Evolutionary conservation across 2,329 filamentous ascomycete genomes (phyloP).

Genomic region (Aschersonia sp.): DNA sequence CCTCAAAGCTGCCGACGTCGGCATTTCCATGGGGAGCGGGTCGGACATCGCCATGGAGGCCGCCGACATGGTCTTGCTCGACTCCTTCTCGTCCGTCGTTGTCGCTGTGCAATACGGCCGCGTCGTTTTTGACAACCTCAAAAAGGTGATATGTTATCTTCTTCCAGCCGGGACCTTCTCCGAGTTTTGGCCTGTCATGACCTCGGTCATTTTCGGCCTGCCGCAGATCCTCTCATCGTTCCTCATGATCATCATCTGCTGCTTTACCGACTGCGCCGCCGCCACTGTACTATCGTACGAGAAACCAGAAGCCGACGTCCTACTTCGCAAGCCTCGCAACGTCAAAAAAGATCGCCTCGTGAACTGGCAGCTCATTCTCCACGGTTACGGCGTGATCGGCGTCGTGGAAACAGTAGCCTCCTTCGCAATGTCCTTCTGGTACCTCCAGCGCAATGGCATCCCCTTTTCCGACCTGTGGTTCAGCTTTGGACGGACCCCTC

Average conservation of each 20-base stretch:
- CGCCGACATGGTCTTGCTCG: constrained; percentile 68
- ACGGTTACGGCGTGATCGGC: constrained; percentile 60
- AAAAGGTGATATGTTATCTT: constrained; percentile 58
- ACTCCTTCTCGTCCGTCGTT: constrained; percentile 58
- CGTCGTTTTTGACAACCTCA: constrained; percentile 67
- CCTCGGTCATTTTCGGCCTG: constrained; percentile 56
- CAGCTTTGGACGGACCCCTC: constrained; percentile 41
- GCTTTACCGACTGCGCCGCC: constrained; percentile 64
- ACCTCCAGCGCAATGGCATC: constrained; percentile 46
- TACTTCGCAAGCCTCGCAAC: constrained; percentile 53
- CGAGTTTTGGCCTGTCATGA: constrained; percentile 65
- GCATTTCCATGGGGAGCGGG: constrained; percentile 68
- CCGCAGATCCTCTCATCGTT: constrained; percentile 62
- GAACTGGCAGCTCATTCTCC: constrained; percentile 56
- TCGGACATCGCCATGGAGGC: constrained; percentile 74
- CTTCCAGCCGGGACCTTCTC: constrained; percentile 60
- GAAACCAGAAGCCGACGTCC: constrained; percentile 60
- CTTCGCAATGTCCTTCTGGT: constrained; percentile 55
- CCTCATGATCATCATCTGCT: constrained; percentile 57
- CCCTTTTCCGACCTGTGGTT: constrained; percentile 55
- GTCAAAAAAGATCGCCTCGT: constrained; percentile 59
- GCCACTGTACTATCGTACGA: constrained; percentile 66
- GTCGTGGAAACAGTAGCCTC: constrained; percentile 44
- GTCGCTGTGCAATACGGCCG: constrained; percentile 60
- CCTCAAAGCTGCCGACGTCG: constrained; percentile 65